Base-by-base conservation (phyloP, 129 eudicot species). In the Gnaphalium uliginosum region DNA sequence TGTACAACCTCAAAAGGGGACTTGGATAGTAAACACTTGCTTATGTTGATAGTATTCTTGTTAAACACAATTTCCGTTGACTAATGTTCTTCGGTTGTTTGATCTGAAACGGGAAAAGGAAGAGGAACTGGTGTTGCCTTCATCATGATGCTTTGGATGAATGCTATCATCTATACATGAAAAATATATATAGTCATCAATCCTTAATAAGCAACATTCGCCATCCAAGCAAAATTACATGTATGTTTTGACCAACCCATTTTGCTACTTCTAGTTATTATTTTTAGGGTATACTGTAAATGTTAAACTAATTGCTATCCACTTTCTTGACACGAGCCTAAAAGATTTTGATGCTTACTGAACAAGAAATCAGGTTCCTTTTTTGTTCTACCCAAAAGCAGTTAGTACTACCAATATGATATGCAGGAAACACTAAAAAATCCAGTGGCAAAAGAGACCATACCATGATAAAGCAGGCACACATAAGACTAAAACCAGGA, bases 401-500 rank as follows among this genome's bases (percentile, higher is more conserved):
- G n/a, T n/a, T n/a, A n/a, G 8, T 4, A 0, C 1, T 29, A 29
- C 4, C 2, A 33, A 9, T 33, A 8, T 33, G 53, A 46, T 46
- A 1, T 46, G 53, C 53, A 46, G 1, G 5, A 62, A 8, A 29
- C 6, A 25, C 11, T 66, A 21, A 66, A 1, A 33, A 9, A 6
- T 24, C 2, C 7, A 39, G 32, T n/a, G 60, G 61, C 6, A 9
- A 32, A 7, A 71, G 62, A 60, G 72, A 19, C 63, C 84, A 68
- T 85, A 89, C 96, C 81, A 78, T 78, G 58, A 71, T 66, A 63
- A 92, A 73, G 69, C 83, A 87, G 41, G 90, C 83, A 39, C 89
- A 87, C 89, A 87, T 81, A 51, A 92, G 69, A 79, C 97, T 85
- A 81, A 92, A 89, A 64, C 97, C 97, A 48, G 97, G 97, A 86